phyloP scores from a whole-genome alignment of 441 rosid genomes.

The Populus hybrid region DNA sequence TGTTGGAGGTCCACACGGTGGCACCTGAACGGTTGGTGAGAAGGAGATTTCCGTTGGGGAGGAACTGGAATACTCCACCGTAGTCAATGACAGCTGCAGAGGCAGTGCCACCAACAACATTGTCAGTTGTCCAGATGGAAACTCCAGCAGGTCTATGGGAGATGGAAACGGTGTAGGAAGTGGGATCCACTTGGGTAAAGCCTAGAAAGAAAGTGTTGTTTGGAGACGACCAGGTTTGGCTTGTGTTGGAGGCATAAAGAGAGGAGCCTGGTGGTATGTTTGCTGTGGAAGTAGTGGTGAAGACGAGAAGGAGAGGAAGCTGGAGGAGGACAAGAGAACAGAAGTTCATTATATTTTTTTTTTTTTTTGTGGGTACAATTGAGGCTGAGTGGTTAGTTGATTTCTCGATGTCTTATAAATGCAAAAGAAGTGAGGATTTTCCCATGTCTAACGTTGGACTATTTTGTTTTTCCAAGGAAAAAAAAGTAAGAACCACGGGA shows the following conservation, averaged over 20 bases:
- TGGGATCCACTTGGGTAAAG: constrained; percentile 29
- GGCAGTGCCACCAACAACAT: background rate
- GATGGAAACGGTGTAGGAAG: constrained; percentile 42
- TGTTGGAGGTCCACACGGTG: constrained; percentile 44
- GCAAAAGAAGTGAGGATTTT: no score
- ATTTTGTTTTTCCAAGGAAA: no score
- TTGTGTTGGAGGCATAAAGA: constrained; percentile 38
- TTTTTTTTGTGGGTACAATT: background rate
- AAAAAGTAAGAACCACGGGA: no score
- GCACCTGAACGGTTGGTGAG: constrained; percentile 44
- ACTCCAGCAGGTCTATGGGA: constrained; percentile 30
- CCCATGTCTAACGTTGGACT: no score
- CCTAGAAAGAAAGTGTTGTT: constrained; percentile 40
- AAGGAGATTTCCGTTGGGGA: constrained; percentile 38
- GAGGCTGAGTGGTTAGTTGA: background rate
- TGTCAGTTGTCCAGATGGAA: constrained; percentile 49
- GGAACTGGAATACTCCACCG: constrained; percentile 36
- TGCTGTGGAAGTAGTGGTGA: constrained; percentile 14
- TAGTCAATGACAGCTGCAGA: constrained; percentile 40
- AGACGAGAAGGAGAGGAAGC: background rate
- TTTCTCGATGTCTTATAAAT: no score
- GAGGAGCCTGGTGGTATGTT: constrained; percentile 37
- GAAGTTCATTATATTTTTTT: background rate
- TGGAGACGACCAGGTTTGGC: constrained; percentile 45
- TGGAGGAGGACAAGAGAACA: background rate